phyloP scores from a whole-genome alignment of 2,329 filamentous ascomycete genomes.

The Dothistroma septosporum region DNA sequence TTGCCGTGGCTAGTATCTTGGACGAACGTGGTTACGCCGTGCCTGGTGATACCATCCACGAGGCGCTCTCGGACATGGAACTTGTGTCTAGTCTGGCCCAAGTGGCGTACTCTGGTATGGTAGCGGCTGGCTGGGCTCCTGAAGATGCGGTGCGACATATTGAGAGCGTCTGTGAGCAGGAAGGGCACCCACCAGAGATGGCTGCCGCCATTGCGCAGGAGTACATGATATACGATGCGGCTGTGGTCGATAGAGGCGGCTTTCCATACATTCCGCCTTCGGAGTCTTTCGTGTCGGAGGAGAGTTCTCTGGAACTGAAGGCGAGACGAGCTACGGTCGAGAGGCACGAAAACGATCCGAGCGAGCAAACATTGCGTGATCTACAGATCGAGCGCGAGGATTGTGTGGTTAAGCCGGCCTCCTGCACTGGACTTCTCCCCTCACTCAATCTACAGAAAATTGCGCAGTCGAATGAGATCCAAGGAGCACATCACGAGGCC shows the following conservation, averaged over 20 bases:
- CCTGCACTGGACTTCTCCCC: neutral
- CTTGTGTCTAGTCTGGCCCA: neutral
- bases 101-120: neutral
- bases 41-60: neutral
- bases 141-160: neutral
- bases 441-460: neutral
- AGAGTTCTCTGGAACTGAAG: neutral
- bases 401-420: neutral
- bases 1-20: neutral
- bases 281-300: neutral
- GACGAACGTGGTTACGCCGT: neutral
- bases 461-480: neutral
- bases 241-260: neutral
- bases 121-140: neutral
- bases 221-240: slow-evolving; percentile 3
- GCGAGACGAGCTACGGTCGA: neutral
- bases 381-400: neutral
- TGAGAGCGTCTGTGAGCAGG: neutral
- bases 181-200: neutral
- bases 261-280: neutral
- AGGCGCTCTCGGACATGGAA: neutral
- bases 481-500: neutral
- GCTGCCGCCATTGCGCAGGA: neutral
- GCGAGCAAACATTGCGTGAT: neutral
- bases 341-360: neutral